phyloP scores from a whole-genome alignment of 108 stramenopile genomes.

The Nitzschia putrida region DNA sequence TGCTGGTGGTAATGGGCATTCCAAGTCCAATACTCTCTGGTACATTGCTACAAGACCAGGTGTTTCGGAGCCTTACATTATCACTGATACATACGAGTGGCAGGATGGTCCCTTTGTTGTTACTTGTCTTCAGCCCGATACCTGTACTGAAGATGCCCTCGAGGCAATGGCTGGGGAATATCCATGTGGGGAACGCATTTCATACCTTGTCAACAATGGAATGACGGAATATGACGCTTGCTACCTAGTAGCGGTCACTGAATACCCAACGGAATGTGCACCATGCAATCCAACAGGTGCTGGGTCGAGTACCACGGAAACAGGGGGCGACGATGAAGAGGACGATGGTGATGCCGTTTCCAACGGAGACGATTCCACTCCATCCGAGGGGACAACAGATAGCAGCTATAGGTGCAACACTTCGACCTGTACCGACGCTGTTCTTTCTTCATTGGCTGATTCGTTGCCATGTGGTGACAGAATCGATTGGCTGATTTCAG shows the following conservation, averaged over 20 bases:
- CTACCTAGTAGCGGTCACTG: conserved; percentile 46
- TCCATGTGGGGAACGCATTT: conserved; percentile 58
- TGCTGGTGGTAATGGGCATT: conserved; percentile 72
- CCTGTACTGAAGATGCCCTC: conserved; percentile 50
- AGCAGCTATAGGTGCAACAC: background rate
- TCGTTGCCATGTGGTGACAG: conserved; percentile 57
- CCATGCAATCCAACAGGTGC: conserved; percentile 42
- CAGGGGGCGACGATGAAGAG: background rate
- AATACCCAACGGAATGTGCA: conserved; percentile 49
- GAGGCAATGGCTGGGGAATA: conserved; percentile 45
- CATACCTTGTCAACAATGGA: conserved; percentile 51
- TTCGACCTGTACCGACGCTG: conserved; percentile 47
- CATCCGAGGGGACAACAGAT: background rate
- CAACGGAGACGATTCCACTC: background rate
- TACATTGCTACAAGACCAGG: conserved; percentile 65
- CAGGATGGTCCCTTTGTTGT: background rate
- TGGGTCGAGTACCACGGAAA: background rate
- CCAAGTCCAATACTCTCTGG: conserved; percentile 69
- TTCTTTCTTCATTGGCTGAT: conserved; percentile 41
- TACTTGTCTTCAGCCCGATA: conserved; percentile 48
- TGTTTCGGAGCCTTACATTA: background rate
- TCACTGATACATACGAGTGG: conserved; percentile 10
- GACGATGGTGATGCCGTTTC: background rate
- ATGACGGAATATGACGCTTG: conserved; percentile 52
- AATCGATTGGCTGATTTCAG: conserved; percentile 60